phyloP scores from a whole-genome alignment of 345 rosid species.

The Syzygium aqueum region DNA sequence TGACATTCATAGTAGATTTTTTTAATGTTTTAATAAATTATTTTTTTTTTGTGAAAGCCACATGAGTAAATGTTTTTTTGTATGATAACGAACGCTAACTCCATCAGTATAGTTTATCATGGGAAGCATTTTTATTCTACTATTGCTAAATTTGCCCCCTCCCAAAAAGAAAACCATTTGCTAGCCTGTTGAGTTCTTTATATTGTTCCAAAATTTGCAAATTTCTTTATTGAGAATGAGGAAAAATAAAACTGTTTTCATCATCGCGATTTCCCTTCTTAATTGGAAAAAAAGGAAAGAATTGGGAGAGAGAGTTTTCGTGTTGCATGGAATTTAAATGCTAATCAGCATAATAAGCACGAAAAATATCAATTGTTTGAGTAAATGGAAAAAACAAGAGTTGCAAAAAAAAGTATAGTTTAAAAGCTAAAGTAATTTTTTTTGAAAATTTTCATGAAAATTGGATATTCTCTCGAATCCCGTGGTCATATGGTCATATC shows the following conservation, averaged over 20 bases:
- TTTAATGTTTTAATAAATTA: background rate
- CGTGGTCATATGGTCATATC: background rate
- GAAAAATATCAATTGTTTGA: background rate
- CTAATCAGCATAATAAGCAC: background rate
- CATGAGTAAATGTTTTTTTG: background rate
- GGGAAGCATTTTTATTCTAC: background rate
- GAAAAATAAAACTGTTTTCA: background rate
- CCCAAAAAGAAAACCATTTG: background rate
- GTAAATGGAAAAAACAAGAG: background rate
- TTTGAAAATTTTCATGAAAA: background rate
- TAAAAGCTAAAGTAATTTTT: background rate
- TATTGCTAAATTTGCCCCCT: accelerated
- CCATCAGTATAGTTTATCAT: accelerated
- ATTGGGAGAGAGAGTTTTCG: background rate
- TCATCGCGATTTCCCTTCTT: background rate
- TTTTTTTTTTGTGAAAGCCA: background rate
- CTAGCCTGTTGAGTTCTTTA: background rate
- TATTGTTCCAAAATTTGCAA: background rate
- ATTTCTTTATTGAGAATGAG: background rate
- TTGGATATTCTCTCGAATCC: background rate
- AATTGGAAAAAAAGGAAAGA: background rate
- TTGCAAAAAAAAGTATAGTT: background rate
- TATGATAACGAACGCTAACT: too few species aligned
- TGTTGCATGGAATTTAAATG: background rate
- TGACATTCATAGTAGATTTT: background rate